A percentile compares a stretch with the other conserved stretches of the same genome.
Conservation (phyloP, 768 basidiomycete genomes). For the Mycena metata region DNA sequence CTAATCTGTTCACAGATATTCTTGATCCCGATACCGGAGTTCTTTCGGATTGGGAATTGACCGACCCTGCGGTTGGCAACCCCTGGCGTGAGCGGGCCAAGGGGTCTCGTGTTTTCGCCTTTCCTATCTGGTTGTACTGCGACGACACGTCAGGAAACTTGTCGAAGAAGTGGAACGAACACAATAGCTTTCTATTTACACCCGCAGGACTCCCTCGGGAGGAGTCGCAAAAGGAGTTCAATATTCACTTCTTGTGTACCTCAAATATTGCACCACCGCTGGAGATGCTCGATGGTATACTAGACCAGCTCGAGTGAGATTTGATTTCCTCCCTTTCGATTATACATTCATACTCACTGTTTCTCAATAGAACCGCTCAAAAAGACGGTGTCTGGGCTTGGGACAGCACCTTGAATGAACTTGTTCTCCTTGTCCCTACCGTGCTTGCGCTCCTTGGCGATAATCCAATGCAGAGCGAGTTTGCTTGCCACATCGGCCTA, state of each 20-base stretch:
- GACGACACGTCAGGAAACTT: slow-evolving; percentile 61
- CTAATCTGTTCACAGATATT: no score
- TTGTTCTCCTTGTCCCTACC: slow-evolving; percentile 45
- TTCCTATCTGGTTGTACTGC: slow-evolving; percentile 58
- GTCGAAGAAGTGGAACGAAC: slow-evolving; percentile 64
- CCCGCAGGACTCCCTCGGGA: slow-evolving; percentile 52
- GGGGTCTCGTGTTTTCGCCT: slow-evolving; percentile 45
- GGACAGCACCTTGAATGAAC: slow-evolving; percentile 47
- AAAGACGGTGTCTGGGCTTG: slow-evolving; percentile 53
- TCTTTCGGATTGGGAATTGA: slow-evolving; percentile 6
- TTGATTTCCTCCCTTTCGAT: not conserved
- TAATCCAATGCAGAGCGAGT: no score
- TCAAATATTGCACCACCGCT: slow-evolving; percentile 58
- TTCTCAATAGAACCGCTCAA: slow-evolving; percentile 35
- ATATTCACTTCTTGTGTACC: slow-evolving; percentile 57
- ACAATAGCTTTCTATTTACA: slow-evolving; percentile 55
- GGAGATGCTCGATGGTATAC: slow-evolving; percentile 59
- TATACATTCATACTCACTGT: no score
- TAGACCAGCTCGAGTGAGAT: slow-evolving; percentile 50
- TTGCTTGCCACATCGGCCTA: slow-evolving; percentile 56
- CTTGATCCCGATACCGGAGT: not conserved
- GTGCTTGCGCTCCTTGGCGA: slow-evolving; percentile 55
- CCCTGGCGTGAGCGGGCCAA: slow-evolving; percentile 45
- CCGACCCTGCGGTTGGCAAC: slow-evolving; percentile 41
- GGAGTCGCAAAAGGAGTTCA: slow-evolving; percentile 47